Evolutionary conservation across 2,329 filamentous ascomycete genomes (phyloP), one percentile per base, ranked within the genome.

Genomic region (Metarhizium sp.): DNA sequence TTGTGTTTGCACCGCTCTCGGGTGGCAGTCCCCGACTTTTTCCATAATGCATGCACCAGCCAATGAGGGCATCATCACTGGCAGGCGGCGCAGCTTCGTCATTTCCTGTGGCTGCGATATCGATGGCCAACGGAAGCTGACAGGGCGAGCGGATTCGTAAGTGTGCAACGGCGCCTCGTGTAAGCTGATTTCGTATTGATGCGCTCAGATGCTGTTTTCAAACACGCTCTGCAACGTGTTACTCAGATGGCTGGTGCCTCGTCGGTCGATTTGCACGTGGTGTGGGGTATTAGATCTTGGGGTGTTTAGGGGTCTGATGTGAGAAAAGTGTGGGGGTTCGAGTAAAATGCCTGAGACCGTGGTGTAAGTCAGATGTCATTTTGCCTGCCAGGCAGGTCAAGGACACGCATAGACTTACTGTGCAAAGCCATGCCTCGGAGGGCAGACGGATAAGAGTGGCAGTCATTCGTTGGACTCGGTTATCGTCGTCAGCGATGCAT

Each of bases 401-500:
- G 8, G 29, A 49, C 25, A 25, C 43, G 54, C 10, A 11, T 34
- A 40, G 42, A 45, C 42, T 45, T 16, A 45, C 42, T 6, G 6
- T 16, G 13, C 11, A 16, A 20, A 18, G 10, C 4, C 6, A 20
- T 51, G 51, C 18, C 43, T n/a, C 25, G 14, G 5, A 13, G 6
- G 42, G 46, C 38, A 20, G 36, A 34, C 38, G 47, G 10, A 34
- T n/a, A 13, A 32, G 5, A 54, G 20, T 45, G 30, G 36, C 45
- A 1, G 30, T 58, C 51, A 60, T 55, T 66, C 60, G 55, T 57
- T 51, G 55, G 69, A 49, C 70, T 85, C 81, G 61, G 73, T 64
- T 64, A 84, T 84, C 57, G 79, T 75, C 52, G 78, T 73, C 73
- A 85, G 81, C 63, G 71, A 68, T 57, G 66, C 67, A 53, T 71